Conservation (phyloP, 2,329 filamentous ascomycete species). For the Diaporthe capsici region DNA sequence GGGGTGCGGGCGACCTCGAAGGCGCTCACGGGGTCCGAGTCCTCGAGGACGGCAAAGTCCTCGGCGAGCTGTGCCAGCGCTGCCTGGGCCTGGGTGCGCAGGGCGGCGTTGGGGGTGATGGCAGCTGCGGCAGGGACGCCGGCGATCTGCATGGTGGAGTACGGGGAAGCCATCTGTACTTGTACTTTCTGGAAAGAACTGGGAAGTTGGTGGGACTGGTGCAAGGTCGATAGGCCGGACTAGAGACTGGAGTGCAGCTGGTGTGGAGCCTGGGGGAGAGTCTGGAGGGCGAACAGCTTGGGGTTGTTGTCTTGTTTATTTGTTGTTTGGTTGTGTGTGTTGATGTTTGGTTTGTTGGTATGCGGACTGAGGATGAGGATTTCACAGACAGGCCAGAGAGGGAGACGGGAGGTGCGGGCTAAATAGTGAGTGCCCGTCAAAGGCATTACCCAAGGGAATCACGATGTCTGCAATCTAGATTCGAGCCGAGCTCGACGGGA, state of each 20-base stretch:
- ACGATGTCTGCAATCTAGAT: slow-evolving; percentile 34
- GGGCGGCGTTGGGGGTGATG: slow-evolving; percentile 25
- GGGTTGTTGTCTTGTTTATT: background rate
- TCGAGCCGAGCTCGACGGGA: slow-evolving; percentile 27
- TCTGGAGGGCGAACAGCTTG: background rate
- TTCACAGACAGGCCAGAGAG: background rate
- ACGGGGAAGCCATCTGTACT: slow-evolving; percentile 20
- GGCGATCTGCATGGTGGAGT: slow-evolving; percentile 32
- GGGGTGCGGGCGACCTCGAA: slow-evolving; percentile 31
- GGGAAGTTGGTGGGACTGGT: background rate
- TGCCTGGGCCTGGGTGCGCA: slow-evolving; percentile 20
- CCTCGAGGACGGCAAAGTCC: slow-evolving; percentile 31
- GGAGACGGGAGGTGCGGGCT: slow-evolving; percentile 19
- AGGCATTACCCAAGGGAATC: slow-evolving; percentile 22
- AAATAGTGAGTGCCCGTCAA: slow-evolving; percentile 22
- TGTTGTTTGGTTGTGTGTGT: background rate
- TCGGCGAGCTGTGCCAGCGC: slow-evolving; percentile 27
- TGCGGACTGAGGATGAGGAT: background rate
- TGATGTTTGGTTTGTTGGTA: background rate
- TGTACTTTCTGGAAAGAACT: background rate
- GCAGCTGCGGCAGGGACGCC: slow-evolving; percentile 7
- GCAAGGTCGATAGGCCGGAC: background rate
- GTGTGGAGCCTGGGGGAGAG: slow-evolving; percentile 21
- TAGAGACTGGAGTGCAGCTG: slow-evolving; percentile 31
- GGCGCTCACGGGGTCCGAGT: slow-evolving; percentile 26